These are phyloP conservation scores for Cryptococcus maquisensis DNA, from an alignment of 1,284 basidiomycete genomes.

Conservation along the genomic window DNA sequence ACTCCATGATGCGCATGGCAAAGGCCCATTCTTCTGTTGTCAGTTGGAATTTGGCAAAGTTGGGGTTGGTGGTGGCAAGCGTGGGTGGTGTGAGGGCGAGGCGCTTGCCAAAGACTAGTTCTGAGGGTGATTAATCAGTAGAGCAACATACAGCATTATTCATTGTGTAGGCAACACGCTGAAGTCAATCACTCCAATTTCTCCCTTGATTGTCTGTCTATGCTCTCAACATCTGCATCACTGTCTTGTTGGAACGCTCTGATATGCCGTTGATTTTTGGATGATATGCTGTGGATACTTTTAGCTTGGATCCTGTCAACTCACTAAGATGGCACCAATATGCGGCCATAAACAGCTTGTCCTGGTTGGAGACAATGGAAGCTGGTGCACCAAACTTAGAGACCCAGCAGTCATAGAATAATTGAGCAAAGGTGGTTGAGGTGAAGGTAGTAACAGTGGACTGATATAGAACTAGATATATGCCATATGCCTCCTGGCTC, in stretches of 20 bases:
- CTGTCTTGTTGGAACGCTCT: conserved; percentile 1
- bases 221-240: not conserved
- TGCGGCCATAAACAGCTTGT: not conserved
- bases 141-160: not conserved
- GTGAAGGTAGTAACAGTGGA: not conserved
- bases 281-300: not conserved
- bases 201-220: not conserved
- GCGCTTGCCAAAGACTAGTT: not conserved
- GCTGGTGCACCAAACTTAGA: not conserved
- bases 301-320: too few species aligned
- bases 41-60: too few species aligned
- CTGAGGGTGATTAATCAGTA: not conserved
- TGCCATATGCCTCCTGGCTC: too few species aligned
- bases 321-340: not conserved
- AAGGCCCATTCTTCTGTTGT: not conserved
- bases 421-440: not conserved
- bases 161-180: not conserved
- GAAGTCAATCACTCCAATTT: not conserved
- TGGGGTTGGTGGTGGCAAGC: too few species aligned
- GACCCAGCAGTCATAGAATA: not conserved
- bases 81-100: not conserved
- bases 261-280: not conserved
- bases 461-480: too few species aligned
- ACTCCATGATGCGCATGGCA: not conserved
- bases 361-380: not conserved